Base-by-base conservation (phyloP, 108 stramenopile species). In the Aurantiochytrium sp. region DNA sequence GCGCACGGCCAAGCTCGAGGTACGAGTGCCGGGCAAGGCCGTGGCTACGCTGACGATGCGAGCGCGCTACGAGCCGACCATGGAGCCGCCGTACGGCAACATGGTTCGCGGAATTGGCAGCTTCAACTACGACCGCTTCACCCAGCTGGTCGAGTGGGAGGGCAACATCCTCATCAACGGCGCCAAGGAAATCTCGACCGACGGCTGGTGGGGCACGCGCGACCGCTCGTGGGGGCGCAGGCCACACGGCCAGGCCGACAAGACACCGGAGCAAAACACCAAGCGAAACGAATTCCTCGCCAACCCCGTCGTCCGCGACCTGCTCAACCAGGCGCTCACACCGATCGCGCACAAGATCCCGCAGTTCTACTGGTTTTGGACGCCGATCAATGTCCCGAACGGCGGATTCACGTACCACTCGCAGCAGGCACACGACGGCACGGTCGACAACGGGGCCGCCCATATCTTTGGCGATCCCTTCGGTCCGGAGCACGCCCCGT, bases 311-410 rank as follows among this genome's bases (percentile, higher is more conserved):
- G 12, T 1, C 10, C 39, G 73, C 42, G 3, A 81, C 36, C 17
- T 81, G 1, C 6, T 81, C 0, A 81, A 81, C 73, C 59, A 65
- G 1, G 59, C 34, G 8, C 19, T 34, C 22, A 0, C 12, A 12
- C 73, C 39, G 2, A 22, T 41, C 6, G 39, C 45, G 2, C 73
- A 81, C 1, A 81, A 81, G 73, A 81, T 41, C 24, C 39, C 73
- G 27, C 73, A 81, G 39, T 81, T 81, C 45, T 81, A 81, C 24
- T 81, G 73, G 73, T 81, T 81, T n/a, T 48, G 73, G 45, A 48
- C 73, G 39, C 73, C 45, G 10, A 48, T 81, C 45, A 41, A 81
- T 48, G 39, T 81, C 45, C 42, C 39, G 19, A 81, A 81, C 24
- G 73, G 73, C 30, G 73, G 39, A 12, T 48, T 81, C 3, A 30